These are phyloP conservation scores for Aspergillus awamori DNA, from an alignment of 2,329 filamentous ascomycete genomes.

Conservation along the genomic window DNA sequence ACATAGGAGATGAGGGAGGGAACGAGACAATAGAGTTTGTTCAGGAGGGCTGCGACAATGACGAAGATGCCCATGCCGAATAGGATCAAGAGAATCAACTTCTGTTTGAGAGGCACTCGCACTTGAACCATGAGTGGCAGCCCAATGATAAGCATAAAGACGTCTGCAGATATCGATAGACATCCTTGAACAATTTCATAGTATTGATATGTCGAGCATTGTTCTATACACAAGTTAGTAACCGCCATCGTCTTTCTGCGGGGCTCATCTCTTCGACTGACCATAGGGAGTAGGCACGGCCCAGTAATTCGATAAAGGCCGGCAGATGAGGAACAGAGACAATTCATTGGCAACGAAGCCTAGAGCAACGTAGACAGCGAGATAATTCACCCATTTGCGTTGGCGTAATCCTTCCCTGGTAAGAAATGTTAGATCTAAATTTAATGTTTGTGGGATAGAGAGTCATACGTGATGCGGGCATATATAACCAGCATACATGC, in stretches of 20 bases:
- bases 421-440: not conserved
- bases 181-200: constrained; percentile 51
- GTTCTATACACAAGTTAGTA: constrained; percentile 27
- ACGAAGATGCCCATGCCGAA: constrained; percentile 52
- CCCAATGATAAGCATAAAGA: constrained; percentile 47
- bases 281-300: constrained; percentile 49
- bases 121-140: constrained; percentile 48
- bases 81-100: constrained; percentile 46
- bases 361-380: constrained; percentile 47
- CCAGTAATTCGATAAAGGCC: constrained; percentile 55
- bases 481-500: constrained; percentile 58
- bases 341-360: constrained; percentile 55
- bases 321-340: constrained; percentile 55
- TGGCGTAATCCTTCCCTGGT: constrained; percentile 37
- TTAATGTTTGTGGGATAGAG: not conserved
- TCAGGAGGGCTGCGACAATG: constrained; percentile 54
- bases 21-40: constrained; percentile 53
- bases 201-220: constrained; percentile 50
- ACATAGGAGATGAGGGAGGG: constrained; percentile 45
- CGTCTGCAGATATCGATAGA: constrained; percentile 50
- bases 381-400: constrained; percentile 41
- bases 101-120: constrained; percentile 46
- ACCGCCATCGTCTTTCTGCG: not conserved
- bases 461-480: constrained; percentile 50
- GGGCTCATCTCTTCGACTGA: constrained; percentile 20